Evolutionary conservation across 1,139 yeast genomes (phyloP), one percentile per base, ranked within the genome.

Genomic region (Debaryomycetaceae sp.): DNA sequence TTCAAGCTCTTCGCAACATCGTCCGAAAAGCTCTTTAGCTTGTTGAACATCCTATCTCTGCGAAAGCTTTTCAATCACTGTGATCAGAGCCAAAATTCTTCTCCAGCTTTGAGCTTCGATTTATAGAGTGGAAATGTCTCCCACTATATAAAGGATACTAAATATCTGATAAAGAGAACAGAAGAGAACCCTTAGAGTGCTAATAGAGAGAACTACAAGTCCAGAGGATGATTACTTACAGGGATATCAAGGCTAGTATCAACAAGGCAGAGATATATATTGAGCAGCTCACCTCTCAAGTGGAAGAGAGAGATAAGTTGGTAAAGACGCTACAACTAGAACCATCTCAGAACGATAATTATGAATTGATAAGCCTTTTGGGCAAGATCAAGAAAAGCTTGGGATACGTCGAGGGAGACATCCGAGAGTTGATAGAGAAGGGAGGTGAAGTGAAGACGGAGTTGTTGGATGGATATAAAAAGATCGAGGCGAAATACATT

Each of bases 21-120:
- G 44, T 70, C 78, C 3, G 87, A 73, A 37, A 87, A 66, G 51
- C 81, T 82, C 65, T 85, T 86, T 5, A 64, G 46, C 45, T 63
- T 58, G 28, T 58, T 59, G 51, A 64, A 63, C 70, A 64, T 64
- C 11, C 26, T 22, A 8, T 8, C 26, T 22, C 26, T 11, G 7
- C 11, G 11, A 11, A 11, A 8, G 26, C 26, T 22, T 11, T 18
- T 34, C 24, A 35, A 30, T 32, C 17, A 18, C 30, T 30, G 2
- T n/a, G 14, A 14, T 17, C 17, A 13, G 17, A 15, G 26, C 29
- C 19, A 22, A 11, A 22, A 22, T 8, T 22, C 26, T 22, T 22
- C 26, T 22, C 26, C 26, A 22, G 26, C 26, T 22, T 22, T 22
- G 26, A 22, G 11, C 11, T 11, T 3, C 11, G 11, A 11, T 22